Evolutionary conservation across 2,329 filamentous ascomycete species (phyloP), one percentile per base, ranked within the genome.

Genomic region (Ceratocystis destructans): DNA sequence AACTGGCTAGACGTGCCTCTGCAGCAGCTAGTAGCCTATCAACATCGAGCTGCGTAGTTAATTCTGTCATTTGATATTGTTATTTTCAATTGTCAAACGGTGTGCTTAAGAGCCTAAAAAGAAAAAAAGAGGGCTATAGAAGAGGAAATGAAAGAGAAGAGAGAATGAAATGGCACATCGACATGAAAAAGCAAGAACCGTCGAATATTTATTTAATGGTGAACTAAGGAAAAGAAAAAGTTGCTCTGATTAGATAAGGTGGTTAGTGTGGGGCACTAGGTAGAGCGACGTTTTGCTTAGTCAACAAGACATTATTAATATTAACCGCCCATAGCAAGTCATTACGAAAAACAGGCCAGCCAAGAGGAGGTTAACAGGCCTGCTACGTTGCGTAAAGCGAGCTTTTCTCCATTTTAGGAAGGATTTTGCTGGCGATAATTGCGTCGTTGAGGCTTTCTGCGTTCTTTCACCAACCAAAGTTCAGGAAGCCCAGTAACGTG

Each of bases 11-110:
- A 5, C 45, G 48, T 25, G 59, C 65, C 31, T 69, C 67, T 15
- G 65, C 62, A 12, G 17, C 68, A 5, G 69, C 66, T 63, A 70
- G 71, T 28, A 75, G 72, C 65, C 72, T 71, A 68, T 74, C 72
- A 63, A 75, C 69, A 31, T 73, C 71, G 69, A 33, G 33, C 53
- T 64, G 48, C 3, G 63, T 25, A 41, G 57, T 62, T 37, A 61
- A 62, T 25, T 62, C 46, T 37, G 53, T 46, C 61, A 67, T 67
- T 41, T 33, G 41, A 41, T 33, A 20, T 44, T 7, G 55, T 15
- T 7, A 3, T 33, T 5, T 53, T 6, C 5, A 20, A 33, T 17
- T 50, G 7, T 17, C 41, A 20, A 63, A 7, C 48, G n/a, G 25
- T 17, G 46, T 53, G 22, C 37, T 61, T 33, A 17, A 61, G 57